These are phyloP conservation scores for Pinguiococcus pyrenoidosus DNA, from an alignment of 108 stramenopile species.

Conservation along the genomic window DNA sequence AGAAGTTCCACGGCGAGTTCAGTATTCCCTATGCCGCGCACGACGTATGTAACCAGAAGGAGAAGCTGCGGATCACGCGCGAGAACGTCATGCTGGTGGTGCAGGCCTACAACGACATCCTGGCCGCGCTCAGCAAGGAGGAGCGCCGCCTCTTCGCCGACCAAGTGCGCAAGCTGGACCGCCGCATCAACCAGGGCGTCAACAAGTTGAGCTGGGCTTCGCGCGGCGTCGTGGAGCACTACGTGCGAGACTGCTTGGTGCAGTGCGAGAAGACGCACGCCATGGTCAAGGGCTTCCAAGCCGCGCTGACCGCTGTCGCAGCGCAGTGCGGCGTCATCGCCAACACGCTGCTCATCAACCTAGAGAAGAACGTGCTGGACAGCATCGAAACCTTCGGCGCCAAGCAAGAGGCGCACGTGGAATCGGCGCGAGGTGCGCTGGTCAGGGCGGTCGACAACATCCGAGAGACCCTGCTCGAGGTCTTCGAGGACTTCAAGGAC, in stretches of 20 bases:
- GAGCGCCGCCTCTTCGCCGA: slow-evolving; percentile 46
- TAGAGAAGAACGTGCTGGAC: slow-evolving; percentile 46
- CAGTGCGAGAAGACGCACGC: slow-evolving; percentile 33
- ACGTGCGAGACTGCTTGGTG: slow-evolving; percentile 39
- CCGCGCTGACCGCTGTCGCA: slow-evolving; percentile 8
- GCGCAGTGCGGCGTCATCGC: slow-evolving; percentile 19
- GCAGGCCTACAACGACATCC: slow-evolving; percentile 48
- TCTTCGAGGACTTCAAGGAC: slow-evolving; percentile 40
- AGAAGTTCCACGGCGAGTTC: slow-evolving; percentile 44
- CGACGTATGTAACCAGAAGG: slow-evolving; percentile 44
- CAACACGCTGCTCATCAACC: slow-evolving; percentile 22
- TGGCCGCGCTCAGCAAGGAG: slow-evolving; percentile 31
- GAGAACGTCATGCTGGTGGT: slow-evolving; percentile 52
- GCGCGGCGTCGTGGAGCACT: slow-evolving; percentile 39
- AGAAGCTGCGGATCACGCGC: slow-evolving; percentile 35
- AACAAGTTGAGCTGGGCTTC: slow-evolving; percentile 39
- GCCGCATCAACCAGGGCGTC: slow-evolving; percentile 38
- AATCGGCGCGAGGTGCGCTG: slow-evolving; percentile 10
- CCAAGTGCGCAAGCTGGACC: slow-evolving; percentile 44
- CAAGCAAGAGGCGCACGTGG: slow-evolving; percentile 35
- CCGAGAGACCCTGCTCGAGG: slow-evolving; percentile 20
- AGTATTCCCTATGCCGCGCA: slow-evolving; percentile 45
- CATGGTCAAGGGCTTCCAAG: slow-evolving; percentile 33
- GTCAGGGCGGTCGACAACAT: slow-evolving; percentile 20
- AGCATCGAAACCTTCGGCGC: slow-evolving; percentile 35